Base-by-base conservation (phyloP, 306 rosid genomes). In the Vigna hirtella region DNA sequence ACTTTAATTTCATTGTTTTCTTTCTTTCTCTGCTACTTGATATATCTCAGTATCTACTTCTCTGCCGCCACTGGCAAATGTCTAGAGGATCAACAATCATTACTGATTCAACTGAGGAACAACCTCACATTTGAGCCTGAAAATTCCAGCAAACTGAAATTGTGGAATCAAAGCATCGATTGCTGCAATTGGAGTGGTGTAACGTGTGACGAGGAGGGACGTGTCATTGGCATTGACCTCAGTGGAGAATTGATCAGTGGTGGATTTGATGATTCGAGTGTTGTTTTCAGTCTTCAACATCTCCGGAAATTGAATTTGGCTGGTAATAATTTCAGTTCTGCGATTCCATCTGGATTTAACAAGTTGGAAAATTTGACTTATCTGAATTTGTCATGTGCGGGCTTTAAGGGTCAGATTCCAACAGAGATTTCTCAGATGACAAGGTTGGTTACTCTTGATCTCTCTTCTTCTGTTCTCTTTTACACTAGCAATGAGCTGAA, bases 71-170 rank as follows among this genome's bases (percentile, higher is more conserved):
- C 40, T 53, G 85, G 83, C 30, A 73, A 51, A 61, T 90, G 93
- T 62, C 83, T 81, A 4, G 68, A 26, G 1, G 85, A 88, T 64
- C 88, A 92, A 82, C 32, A 45, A 56, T 30, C 71, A 14, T 78
- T 86, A 78, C 52, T 90, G 68, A 79, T 88, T 1, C 76, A 83
- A 16, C 52, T 90, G 73, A 88, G 82, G 84, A 88, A 74, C 28
- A 51, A 17, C 75, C 83, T 90, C 74, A 7, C 0, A 4, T 70
- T 69, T 22, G 0, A 24, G 0, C 0, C 2, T 42, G 15, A 30
- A 4, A 0, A 0, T 11, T 83, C 93, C 24, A 73, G 2, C 3
- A 87, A 85, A 57, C 15, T 55, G 15, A 20, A 20, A 1, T 55
- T 5, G 6, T 55, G 62, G 62, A 55, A 55, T 55, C 2, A 12